Conservation (phyloP, 768 basidiomycete genomes). For the Russula sp. region DNA sequence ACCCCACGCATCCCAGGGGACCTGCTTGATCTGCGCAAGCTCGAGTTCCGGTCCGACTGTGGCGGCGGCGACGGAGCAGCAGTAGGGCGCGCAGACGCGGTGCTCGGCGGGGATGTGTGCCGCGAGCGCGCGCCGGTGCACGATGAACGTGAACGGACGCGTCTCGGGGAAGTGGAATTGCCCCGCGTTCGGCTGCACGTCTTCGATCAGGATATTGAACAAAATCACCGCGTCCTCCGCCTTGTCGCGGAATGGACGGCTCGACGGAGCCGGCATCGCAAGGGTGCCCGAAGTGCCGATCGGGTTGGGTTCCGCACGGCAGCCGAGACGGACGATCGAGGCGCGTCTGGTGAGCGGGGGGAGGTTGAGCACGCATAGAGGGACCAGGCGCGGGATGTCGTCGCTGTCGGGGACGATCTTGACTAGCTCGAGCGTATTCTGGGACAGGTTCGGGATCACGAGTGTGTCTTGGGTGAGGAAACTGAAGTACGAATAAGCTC, state of each 20-base stretch:
- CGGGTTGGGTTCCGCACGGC: constrained; percentile 24
- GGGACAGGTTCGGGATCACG: constrained; percentile 24
- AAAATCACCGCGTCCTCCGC: constrained; percentile 24
- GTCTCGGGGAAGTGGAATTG: constrained; percentile 12
- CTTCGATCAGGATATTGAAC: constrained; percentile 22
- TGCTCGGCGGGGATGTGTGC: neutral
- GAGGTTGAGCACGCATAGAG: constrained; percentile 21
- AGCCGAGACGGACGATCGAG: constrained; percentile 23
- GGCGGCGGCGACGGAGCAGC: neutral
- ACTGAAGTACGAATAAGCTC: constrained; percentile 24
- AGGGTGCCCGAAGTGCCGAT: neutral
- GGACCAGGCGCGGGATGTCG: neutral
- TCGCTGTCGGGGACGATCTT: constrained; percentile 10
- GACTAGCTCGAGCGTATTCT: constrained; percentile 23
- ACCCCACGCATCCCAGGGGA: constrained; percentile 27
- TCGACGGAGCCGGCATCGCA: neutral
- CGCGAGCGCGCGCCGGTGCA: constrained; percentile 24
- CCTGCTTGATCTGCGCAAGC: neutral
- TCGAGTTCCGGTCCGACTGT: no score
- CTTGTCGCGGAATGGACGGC: constrained; percentile 23
- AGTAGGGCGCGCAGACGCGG: constrained; percentile 2
- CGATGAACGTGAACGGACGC: constrained; percentile 23
- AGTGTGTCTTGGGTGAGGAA: constrained; percentile 25
- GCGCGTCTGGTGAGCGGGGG: constrained; percentile 17
- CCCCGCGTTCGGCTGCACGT: neutral